Evolutionary conservation across 2,329 filamentous ascomycete species (phyloP).

Genomic region (Fusarium oligoseptatum): DNA sequence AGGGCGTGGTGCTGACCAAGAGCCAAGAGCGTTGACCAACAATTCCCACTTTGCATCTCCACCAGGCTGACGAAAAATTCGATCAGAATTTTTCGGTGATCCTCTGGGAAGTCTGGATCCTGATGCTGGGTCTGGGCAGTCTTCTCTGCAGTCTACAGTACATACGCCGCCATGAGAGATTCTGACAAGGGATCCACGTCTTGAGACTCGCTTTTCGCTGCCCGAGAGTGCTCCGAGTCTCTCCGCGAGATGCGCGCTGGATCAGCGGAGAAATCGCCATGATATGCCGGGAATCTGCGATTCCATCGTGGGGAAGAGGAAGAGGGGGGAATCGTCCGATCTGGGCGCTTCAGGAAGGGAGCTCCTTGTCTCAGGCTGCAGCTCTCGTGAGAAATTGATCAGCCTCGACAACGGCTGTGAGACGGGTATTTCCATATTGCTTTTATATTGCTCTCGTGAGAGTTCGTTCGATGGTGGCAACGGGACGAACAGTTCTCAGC

Average conservation of each 20-base stretch:
- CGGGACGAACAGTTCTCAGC: background rate
- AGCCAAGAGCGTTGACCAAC: conserved; percentile 17
- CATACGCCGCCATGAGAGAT: conserved; percentile 8
- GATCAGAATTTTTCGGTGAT: conserved; percentile 32
- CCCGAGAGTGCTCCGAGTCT: conserved; percentile 41
- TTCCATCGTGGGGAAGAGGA: conserved; percentile 28
- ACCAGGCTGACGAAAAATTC: conserved; percentile 26
- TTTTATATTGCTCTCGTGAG: conserved; percentile 9
- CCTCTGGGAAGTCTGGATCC: conserved; percentile 1
- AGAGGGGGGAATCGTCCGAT: conserved; percentile 30
- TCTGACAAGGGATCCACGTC: conserved; percentile 38
- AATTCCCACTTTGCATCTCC: conserved; percentile 36
- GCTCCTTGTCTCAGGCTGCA: conserved; percentile 12
- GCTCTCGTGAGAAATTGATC: background rate
- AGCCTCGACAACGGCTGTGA: conserved; percentile 15
- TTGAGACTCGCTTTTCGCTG: conserved; percentile 18
- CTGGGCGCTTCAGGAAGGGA: conserved; percentile 16
- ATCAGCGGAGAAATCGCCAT: conserved; percentile 17
- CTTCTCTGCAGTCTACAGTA: background rate
- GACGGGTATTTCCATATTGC: conserved; percentile 17
- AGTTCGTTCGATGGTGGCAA: conserved; percentile 26
- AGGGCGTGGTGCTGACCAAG: conserved; percentile 31
- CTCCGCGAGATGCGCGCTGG: conserved; percentile 28
- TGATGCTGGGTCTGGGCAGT: conserved; percentile 2
- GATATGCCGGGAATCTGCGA: conserved; percentile 28